Evolutionary conservation across 257 asterid species (phyloP), one percentile per base, ranked within the genome.

Genomic region (Cinchona pubescens): DNA sequence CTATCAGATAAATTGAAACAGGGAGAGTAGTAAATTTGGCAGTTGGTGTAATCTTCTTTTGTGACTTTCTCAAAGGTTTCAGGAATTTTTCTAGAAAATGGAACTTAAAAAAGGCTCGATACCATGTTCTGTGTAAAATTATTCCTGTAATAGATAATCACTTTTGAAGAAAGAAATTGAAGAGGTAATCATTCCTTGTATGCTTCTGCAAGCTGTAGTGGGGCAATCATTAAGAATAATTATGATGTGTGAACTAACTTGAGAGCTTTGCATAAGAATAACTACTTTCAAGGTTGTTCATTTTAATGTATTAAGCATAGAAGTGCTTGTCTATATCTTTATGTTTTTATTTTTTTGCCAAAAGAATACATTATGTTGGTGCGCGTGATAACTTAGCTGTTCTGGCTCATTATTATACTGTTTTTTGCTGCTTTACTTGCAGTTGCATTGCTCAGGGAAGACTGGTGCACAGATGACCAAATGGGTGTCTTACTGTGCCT

Each of bases 401-500:
- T n/a, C n/a, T n/a, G n/a, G n/a, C n/a, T n/a, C n/a, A n/a, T n/a
- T n/a, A n/a, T n/a, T n/a, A n/a, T n/a, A n/a, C n/a, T n/a, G n/a
- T n/a, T n/a, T n/a, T 37, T 59, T 72, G 65, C 73, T 76, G n/a
- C 72, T 80, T 75, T 62, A 73, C 80, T 53, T 77, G 75, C 96
- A 95, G 99, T 73, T 95, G 88, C 93, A 88, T 83, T 86, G 89
- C 89, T 83, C 77, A 30, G 97, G 88, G 89, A 89, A 83, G 95
- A 91, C 88, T 71, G 98, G 98, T 56, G 67, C 48, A 51, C 93
- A 79, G 81, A 76, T 63, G 75, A 91, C 96, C 72, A 95, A 88
- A 87, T 91, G 91, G 93, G 78, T 87, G 74, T 85, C 98, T 37
- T 95, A 86, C 83, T 95, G 99, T 78, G 92, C 96, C 75, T 81